A percentile compares a stretch with the other conserved stretches of the same genome.
These are phyloP conservation scores for Metschnikowia anglica DNA, from an alignment of 805 yeast genomes.

Conservation along the genomic window DNA sequence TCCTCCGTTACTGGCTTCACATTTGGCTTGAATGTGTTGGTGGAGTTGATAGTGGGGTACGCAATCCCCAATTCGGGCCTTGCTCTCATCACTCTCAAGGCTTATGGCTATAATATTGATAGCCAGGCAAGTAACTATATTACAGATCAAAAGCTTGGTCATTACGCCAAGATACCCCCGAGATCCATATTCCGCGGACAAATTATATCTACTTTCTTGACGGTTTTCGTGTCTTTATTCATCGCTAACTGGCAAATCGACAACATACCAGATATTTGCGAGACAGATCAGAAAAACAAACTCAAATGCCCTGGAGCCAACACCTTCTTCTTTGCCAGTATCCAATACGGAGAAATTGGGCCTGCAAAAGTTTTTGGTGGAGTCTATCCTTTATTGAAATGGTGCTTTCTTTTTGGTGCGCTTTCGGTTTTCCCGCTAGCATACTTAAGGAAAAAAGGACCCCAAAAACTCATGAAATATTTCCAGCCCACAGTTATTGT, in stretches of 20 bases:
- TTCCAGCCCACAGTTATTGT: constrained; percentile 57
- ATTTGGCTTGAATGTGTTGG: constrained; percentile 59
- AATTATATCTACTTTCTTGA: constrained; percentile 36
- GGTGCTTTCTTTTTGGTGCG: constrained; percentile 59
- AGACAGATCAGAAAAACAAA: constrained; percentile 34
- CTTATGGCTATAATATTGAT: constrained; percentile 56
- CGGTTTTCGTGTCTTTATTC: constrained; percentile 33
- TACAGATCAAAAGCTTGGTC: constrained; percentile 30
- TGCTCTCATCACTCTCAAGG: constrained; percentile 57
- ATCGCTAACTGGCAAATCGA: constrained; percentile 43
- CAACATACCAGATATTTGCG: constrained; percentile 38
- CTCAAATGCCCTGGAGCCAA: constrained; percentile 45
- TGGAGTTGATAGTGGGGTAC: constrained; percentile 65
- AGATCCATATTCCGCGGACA: constrained; percentile 37
- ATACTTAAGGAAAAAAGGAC: constrained; percentile 38
- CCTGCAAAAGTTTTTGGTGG: constrained; percentile 60
- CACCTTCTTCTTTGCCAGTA: constrained; percentile 52
- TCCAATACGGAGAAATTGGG: constrained; percentile 57
- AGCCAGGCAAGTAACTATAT: constrained; percentile 60
- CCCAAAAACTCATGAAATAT: constrained; percentile 29
- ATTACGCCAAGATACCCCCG: constrained; percentile 29
- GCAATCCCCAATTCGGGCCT: constrained; percentile 63
- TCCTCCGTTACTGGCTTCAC: constrained; percentile 61
- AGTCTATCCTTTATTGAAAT: constrained; percentile 52
- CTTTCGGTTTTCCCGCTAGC: constrained; percentile 38